A percentile compares a stretch with the other conserved stretches of the same genome.
phyloP scores from a whole-genome alignment of 2,329 filamentous ascomycete genomes.

The Phaeoacremonium minimum region DNA sequence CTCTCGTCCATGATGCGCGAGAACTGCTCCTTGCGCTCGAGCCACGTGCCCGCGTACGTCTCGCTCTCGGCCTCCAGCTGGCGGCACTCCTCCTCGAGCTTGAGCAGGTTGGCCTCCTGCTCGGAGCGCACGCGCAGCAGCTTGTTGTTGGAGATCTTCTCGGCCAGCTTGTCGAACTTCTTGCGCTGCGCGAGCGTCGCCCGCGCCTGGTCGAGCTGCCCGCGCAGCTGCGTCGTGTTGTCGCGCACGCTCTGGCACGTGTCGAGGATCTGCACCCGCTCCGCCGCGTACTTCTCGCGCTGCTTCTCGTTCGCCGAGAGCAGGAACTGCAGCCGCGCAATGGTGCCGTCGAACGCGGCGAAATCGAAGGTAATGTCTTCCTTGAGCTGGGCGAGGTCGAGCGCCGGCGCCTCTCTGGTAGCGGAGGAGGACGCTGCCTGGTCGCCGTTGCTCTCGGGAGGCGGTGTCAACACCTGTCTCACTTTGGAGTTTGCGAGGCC shows the following conservation, averaged over 20 bases:
- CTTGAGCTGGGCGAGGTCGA: conserved; percentile 64
- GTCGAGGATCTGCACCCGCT: conserved; percentile 73
- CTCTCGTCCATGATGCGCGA: conserved; percentile 86
- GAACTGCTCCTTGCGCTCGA: conserved; percentile 81
- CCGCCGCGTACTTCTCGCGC: conserved; percentile 74
- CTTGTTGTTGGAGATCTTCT: conserved; percentile 78
- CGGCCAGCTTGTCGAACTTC: conserved; percentile 81
- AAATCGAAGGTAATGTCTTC: conserved; percentile 88
- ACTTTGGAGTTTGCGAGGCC: conserved; percentile 52
- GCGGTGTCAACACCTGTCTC: conserved; percentile 59
- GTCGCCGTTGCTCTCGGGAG: conserved; percentile 45
- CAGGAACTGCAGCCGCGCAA: conserved; percentile 84
- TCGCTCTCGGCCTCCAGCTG: conserved; percentile 82
- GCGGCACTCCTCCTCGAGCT: conserved; percentile 82
- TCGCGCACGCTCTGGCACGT: conserved; percentile 75
- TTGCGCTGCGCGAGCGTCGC: conserved; percentile 74
- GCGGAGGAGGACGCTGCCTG: conserved; percentile 12
- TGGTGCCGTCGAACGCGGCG: conserved; percentile 78
- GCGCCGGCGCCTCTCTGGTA: conserved; percentile 33
- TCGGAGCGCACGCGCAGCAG: conserved; percentile 81
- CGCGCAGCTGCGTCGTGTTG: conserved; percentile 66
- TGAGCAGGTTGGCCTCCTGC: conserved; percentile 70
- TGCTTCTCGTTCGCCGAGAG: conserved; percentile 78
- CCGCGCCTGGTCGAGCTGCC: conserved; percentile 73
- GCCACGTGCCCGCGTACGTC: conserved; percentile 79